phyloP scores from a whole-genome alignment of 1,139 yeast species.

The Hansenula lynferdii region DNA sequence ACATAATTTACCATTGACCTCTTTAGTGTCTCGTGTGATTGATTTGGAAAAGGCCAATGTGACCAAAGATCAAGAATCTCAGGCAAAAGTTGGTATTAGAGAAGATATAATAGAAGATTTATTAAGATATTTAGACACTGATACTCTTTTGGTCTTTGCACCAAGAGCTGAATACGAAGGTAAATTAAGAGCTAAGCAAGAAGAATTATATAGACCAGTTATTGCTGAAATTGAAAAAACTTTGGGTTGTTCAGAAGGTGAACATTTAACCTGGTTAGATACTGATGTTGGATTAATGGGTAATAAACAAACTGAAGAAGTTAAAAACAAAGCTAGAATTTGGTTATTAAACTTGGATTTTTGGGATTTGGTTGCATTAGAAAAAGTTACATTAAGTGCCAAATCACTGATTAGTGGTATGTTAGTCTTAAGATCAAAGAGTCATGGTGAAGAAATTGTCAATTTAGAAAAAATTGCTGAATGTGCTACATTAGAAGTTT shows the following conservation, averaged over 20 bases:
- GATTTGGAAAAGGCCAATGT: slow-evolving; percentile 44
- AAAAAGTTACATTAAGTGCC: slow-evolving; percentile 77
- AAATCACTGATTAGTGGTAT: slow-evolving; percentile 84
- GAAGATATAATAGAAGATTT: slow-evolving; percentile 51
- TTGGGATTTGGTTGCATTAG: slow-evolving; percentile 85
- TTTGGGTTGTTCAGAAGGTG: no score
- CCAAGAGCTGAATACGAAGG: slow-evolving; percentile 86
- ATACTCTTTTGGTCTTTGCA: slow-evolving; percentile 82
- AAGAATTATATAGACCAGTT: slow-evolving; percentile 69
- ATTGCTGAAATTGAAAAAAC: slow-evolving; percentile 60
- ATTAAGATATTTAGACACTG: slow-evolving; percentile 86
- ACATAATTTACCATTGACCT: slow-evolving; percentile 80
- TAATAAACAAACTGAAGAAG: slow-evolving; percentile 58
- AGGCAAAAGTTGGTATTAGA: slow-evolving; percentile 54
- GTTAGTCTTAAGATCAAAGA: slow-evolving; percentile 27
- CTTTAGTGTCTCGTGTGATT: slow-evolving; percentile 79
- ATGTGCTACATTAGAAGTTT: slow-evolving; percentile 76
- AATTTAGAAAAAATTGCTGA: slow-evolving; percentile 66
- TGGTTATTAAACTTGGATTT: slow-evolving; percentile 62
- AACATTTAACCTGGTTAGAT: slow-evolving; percentile 69
- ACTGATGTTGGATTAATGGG: slow-evolving; percentile 85
- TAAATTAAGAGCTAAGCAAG: slow-evolving; percentile 67
- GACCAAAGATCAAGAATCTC: slow-evolving; percentile 38
- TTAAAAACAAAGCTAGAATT: slow-evolving; percentile 55
- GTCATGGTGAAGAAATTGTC: slow-evolving; percentile 18